Base-by-base conservation (phyloP, 306 rosid genomes). In the Citrullus colocynthis region DNA sequence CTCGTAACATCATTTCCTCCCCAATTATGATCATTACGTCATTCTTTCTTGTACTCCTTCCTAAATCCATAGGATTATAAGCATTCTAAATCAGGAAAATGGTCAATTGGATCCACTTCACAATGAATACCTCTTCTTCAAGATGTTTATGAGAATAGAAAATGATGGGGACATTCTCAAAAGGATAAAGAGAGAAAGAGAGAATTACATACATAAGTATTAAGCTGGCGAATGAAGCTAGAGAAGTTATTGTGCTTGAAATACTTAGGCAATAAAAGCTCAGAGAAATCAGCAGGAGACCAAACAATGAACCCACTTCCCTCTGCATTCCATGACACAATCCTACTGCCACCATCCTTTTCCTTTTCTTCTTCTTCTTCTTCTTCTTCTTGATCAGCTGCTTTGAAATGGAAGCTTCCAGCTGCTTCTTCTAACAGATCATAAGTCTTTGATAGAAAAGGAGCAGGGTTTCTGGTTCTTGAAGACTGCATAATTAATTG, bases 171-270 rank as follows among this genome's bases (percentile, higher is more conserved):
- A 4, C 6, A 64, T 18, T 67, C 34, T 4, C 51, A 67, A 34
- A 39, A 34, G 14, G 48, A 64, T 4, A 34, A 63, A 69, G 18
- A 70, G 37, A 69, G 75, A 69, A 1, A 45, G 58, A 77, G 78
- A 75, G 17, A 2, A 18, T 12, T 5, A 82, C 97, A 85, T 77
- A 93, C 98, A 76, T 93, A 93, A 41, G 96, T 93, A 81, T 93
- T 93, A 45, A 93, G 87, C 82, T 93, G 98, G 63, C 98, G 95
- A 83, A 91, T 86, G 83, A 93, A 93, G 86, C 98, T 93, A n/a
- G 98, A 93, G 91, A 91, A 93, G 54, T 93, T 93, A 59, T 87
- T 93, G 85, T 93, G 98, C 80, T 93, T 93, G 90, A 91, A 93
- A 80, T 77, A 91, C 65, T 85, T 93, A 0, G 98, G 98, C 88